Evolutionary conservation across 371 early-diverging fungal species (phyloP).

Genomic region (Rhizopus microsporus): DNA sequence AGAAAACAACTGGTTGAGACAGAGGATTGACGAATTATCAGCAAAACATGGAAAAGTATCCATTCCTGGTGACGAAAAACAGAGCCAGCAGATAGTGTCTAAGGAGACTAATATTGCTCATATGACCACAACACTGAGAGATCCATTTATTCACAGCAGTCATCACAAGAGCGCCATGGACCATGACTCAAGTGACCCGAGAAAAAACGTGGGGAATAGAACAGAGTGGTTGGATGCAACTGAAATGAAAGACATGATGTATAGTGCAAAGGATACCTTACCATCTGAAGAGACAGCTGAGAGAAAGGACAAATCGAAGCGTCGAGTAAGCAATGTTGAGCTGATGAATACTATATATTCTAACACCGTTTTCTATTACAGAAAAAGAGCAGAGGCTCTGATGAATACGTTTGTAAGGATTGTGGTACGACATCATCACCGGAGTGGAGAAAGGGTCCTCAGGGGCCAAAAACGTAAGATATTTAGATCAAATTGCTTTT

Average conservation of each 20-base stretch:
- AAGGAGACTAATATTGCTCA: background rate
- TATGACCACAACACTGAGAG: background rate
- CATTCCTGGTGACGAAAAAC: background rate
- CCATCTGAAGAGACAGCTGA: conserved; percentile 11
- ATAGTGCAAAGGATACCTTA: background rate
- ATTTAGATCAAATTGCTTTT: background rate
- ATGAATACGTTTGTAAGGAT: conserved; percentile 48
- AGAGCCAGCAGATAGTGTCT: background rate
- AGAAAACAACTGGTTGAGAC: conserved; percentile 54
- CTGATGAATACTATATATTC: background rate
- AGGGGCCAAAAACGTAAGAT: conserved; percentile 63
- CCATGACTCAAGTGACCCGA: background rate
- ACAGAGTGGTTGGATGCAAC: background rate
- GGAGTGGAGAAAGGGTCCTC: conserved; percentile 81
- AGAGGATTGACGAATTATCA: conserved; percentile 36
- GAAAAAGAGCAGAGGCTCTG: conserved; percentile 12
- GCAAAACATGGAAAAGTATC: conserved; percentile 18
- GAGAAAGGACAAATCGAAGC: conserved; percentile 24
- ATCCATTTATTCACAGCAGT: background rate
- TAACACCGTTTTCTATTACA: conserved; percentile 1
- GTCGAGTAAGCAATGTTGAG: conserved; percentile 14
- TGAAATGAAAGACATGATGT: background rate
- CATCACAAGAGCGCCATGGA: background rate
- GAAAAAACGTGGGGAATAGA: background rate
- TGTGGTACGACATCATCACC: conserved; percentile 80